Percentiles rank a stretch among this genome's conserved stretches.
These are phyloP conservation scores for Raphidocelis subcapitata DNA, from an alignment of 139 green algal species.

Conservation along the genomic window DNA sequence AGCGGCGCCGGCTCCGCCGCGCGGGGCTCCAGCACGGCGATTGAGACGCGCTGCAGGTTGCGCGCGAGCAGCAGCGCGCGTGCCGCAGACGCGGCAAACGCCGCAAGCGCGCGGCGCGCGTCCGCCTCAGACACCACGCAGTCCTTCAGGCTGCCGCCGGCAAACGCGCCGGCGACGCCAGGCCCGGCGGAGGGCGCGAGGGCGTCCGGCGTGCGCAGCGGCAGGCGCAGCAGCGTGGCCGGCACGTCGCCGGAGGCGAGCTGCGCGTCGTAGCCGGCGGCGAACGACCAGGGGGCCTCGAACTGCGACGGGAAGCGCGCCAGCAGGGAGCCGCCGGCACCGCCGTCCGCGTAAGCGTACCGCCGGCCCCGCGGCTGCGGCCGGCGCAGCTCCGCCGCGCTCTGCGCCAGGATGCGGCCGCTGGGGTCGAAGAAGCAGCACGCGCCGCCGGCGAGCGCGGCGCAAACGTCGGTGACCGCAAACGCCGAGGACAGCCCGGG, in stretches of 20 bases:
- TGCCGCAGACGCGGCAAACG: slow-evolving; percentile 14
- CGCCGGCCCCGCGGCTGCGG: slow-evolving; percentile 5
- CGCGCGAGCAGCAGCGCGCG: slow-evolving; percentile 13
- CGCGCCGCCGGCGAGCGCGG: slow-evolving; percentile 38
- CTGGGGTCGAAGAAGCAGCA: slow-evolving; percentile 70
- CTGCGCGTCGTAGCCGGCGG: slow-evolving; percentile 16
- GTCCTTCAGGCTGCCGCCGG: too few species aligned
- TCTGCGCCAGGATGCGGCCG: slow-evolving; percentile 38
- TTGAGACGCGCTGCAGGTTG: background rate
- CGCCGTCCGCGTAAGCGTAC: too few species aligned
- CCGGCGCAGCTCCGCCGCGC: background rate
- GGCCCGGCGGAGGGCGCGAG: too few species aligned
- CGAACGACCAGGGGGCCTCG: slow-evolving; percentile 21
- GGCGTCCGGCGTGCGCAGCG: slow-evolving; percentile 38
- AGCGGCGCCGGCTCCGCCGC: background rate
- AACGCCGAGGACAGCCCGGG: slow-evolving; percentile 25
- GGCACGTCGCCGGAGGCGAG: background rate
- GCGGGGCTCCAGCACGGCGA: background rate
- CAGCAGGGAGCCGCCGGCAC: slow-evolving; percentile 27
- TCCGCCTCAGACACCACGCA: too few species aligned
- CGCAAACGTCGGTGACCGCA: slow-evolving; percentile 43
- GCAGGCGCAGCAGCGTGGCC: slow-evolving; percentile 57
- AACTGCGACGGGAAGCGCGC: slow-evolving; percentile 57
- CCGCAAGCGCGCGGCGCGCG: slow-evolving; percentile 5
- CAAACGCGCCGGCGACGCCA: too few species aligned